phyloP scores from a whole-genome alignment of 805 yeast species.

The Pichia manshurica region DNA sequence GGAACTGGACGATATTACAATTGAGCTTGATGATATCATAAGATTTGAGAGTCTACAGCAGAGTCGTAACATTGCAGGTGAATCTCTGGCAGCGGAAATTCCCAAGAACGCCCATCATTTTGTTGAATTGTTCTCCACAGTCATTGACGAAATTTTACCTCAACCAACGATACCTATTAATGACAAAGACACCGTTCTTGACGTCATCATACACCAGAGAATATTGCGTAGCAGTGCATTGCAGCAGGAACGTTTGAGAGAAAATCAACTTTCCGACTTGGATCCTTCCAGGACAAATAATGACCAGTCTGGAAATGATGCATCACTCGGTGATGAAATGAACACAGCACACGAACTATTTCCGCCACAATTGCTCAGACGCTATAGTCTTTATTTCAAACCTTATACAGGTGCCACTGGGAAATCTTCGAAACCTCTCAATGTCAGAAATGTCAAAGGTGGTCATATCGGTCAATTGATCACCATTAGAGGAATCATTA shows the following conservation, averaged over 20 bases:
- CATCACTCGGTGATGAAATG: conserved; percentile 16
- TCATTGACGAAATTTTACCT: conserved; percentile 80
- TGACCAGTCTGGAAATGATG: conserved; percentile 7
- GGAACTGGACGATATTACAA: conserved; percentile 56
- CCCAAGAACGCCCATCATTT: conserved; percentile 73
- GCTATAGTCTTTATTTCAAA: conserved; percentile 81
- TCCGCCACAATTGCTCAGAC: conserved; percentile 80
- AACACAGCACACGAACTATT: conserved; percentile 47
- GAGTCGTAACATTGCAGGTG: conserved; percentile 2
- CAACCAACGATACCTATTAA: conserved; percentile 74
- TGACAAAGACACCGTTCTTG: conserved; percentile 85
- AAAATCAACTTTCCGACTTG: conserved; percentile 41
- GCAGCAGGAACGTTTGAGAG: conserved; percentile 61
- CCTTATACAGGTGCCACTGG: conserved; percentile 50
- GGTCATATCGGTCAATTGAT: conserved; percentile 76
- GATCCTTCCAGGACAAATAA: conserved; percentile 17
- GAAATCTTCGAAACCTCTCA: conserved; percentile 50
- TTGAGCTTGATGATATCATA: conserved; percentile 82
- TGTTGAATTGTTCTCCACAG: conserved; percentile 66
- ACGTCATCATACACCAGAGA: conserved; percentile 88
- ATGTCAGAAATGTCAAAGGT: conserved; percentile 90
- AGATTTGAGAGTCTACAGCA: conserved; percentile 47
- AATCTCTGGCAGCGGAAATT: conserved; percentile 48
- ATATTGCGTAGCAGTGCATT: conserved; percentile 72
- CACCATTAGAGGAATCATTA: conserved; percentile 89